Percentiles rank a stretch among this genome's conserved stretches.
phyloP scores from a whole-genome alignment of 768 basidiomycete genomes.

The Cyathus striatus region DNA sequence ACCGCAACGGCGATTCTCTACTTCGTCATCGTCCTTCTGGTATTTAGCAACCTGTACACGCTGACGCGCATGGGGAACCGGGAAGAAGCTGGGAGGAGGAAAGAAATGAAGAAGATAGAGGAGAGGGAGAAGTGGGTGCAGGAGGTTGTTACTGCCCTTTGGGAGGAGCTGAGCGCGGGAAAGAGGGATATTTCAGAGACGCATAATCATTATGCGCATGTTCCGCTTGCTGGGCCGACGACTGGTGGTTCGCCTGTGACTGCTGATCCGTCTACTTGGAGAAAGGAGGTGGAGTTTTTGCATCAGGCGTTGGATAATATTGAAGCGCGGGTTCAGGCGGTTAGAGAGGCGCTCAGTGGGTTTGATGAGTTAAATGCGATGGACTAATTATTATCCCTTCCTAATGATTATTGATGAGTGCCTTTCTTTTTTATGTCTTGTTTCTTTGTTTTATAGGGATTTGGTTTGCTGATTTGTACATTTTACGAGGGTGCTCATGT shows the following conservation, averaged over 20 bases:
- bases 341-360: constrained; percentile 32
- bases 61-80: constrained; percentile 36
- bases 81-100: constrained; percentile 36
- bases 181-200: constrained; percentile 19
- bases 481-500: no score
- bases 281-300: constrained; percentile 44
- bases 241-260: constrained; percentile 3
- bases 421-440: no score
- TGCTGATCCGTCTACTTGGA: constrained; percentile 22
- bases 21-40: constrained; percentile 65
- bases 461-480: no score
- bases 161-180: constrained; percentile 60
- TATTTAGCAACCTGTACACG: constrained; percentile 77
- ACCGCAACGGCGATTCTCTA: constrained; percentile 68
- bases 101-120: constrained; percentile 50
- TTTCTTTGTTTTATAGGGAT: no score
- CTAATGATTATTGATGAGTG: no score
- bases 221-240: constrained; percentile 4
- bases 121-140: constrained; percentile 76
- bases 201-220: constrained; percentile 1
- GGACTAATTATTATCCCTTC: no score
- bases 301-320: constrained; percentile 47
- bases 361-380: constrained; percentile 13
- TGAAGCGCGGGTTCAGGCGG: constrained; percentile 48
- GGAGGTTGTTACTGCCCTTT: constrained; percentile 63